Evolutionary conservation across 2,329 filamentous ascomycete genomes (phyloP), one percentile per base, ranked within the genome.

Genomic region (Graphilbum ipis-grandicollis): DNA sequence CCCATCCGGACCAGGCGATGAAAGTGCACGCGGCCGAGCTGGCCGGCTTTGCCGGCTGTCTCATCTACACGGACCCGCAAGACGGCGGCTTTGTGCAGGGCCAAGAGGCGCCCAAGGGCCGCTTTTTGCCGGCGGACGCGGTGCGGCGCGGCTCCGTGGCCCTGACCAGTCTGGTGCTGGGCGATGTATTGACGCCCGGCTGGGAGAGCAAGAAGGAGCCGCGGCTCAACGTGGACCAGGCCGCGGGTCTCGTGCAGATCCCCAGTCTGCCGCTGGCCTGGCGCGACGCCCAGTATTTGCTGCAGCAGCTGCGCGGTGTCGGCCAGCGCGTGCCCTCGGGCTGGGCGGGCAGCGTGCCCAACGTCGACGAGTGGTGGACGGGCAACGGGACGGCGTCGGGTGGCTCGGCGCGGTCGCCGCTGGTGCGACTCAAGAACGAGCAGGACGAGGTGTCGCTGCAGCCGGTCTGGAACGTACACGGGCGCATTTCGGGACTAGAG

Each of bases 1-100:
- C 73, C 1, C 74, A 88, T 50, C 62, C 60, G 2, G 80, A 92
- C 51, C 63, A 70, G 6, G 80, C 73, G 2, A 58, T 92, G 47
- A 94, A 96, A 55, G 71, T 98, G 48, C 93, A 88, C 57, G 81
- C 82, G 9, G 90, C 90, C 1, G 82, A 94, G 56, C 54, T 83
- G 47, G 82, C 80, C 13, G 90, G 90, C 2, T 90, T 85, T 44
- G 74, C 68, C 2, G 90, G 88, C 13, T 92, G 84, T 48, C 71
- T 98, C 39, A 81, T 93, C 40, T 98, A 94, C 60, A 93, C 79
- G 36, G 90, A 96, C 52, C 88, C 88, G 0, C 66, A 68, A 2
- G 79, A 94, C 35, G 80, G 93, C 51, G 85, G 85, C 1, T 90
- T 86, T 48, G 55, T 70, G 21, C 71, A 71, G 45, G 86, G 85